Conservation (phyloP, 2,329 filamentous ascomycete genomes). For the Paecilomyces dactylethromorphus region DNA sequence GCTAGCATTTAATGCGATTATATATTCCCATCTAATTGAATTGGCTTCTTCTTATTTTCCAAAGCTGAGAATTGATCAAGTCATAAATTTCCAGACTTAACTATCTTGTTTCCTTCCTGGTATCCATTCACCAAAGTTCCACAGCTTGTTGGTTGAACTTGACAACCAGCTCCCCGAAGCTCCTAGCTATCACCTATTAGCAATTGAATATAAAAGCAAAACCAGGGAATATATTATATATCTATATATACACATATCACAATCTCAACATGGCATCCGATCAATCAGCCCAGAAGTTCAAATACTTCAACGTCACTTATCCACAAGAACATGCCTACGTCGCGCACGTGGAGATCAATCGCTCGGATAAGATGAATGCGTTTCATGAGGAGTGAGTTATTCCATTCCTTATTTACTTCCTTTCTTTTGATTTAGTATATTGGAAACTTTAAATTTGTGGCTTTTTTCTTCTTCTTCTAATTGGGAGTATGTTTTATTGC, state of each 20-base stretch:
- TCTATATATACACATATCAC: too few relatives aligned
- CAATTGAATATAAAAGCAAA: background rate
- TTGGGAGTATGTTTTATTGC: too few relatives aligned
- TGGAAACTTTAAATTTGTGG: background rate
- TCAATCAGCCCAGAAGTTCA: slow-evolving; percentile 4
- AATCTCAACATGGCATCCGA: background rate
- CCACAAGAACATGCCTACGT: slow-evolving; percentile 58
- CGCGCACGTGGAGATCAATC: slow-evolving; percentile 88
- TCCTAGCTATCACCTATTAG: too few relatives aligned
- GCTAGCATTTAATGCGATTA: background rate
- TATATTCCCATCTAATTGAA: too few relatives aligned
- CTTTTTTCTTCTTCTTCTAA: background rate
- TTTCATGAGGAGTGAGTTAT: slow-evolving; percentile 60
- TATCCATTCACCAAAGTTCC: too few relatives aligned
- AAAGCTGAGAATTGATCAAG: too few relatives aligned
- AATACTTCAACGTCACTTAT: slow-evolving; percentile 68
- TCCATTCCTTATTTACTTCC: background rate
- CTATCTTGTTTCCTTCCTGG: too few relatives aligned
- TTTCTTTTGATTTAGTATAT: background rate
- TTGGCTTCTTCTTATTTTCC: too few relatives aligned
- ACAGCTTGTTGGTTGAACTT: too few relatives aligned
- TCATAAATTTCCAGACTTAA: too few relatives aligned
- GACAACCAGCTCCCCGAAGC: too few relatives aligned
- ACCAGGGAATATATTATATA: too few relatives aligned
- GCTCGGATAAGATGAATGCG: slow-evolving; percentile 79